A percentile compares a stretch with the other conserved stretches of the same genome.
Conservation (phyloP, 2,329 filamentous ascomycete genomes). For the Penicillium decumbens region DNA sequence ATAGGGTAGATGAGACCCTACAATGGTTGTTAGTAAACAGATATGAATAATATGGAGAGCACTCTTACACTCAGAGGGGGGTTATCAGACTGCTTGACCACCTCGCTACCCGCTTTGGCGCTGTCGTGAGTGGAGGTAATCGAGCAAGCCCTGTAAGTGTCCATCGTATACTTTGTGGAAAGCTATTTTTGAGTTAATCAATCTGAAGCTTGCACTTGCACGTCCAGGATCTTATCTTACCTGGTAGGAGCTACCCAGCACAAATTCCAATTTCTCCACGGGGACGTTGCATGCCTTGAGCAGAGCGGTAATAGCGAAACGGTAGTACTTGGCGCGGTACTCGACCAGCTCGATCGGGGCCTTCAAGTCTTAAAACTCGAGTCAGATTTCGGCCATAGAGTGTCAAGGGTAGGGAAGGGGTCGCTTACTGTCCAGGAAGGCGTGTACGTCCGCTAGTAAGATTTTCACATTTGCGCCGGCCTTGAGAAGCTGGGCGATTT, state of each 20-base stretch:
- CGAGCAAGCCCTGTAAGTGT: conserved; percentile 66
- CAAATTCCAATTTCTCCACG: conserved; percentile 73
- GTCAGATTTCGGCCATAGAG: background rate
- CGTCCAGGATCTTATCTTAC: conserved; percentile 1
- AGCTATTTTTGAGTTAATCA: background rate
- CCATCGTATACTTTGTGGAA: conserved; percentile 67
- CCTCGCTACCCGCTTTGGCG: conserved; percentile 76
- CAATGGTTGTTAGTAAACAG: background rate
- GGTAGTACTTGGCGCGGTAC: conserved; percentile 78
- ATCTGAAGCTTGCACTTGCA: background rate
- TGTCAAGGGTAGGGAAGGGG: background rate
- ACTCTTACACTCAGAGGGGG: conserved; percentile 64
- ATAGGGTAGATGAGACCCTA: conserved; percentile 54
- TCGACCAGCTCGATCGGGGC: conserved; percentile 84
- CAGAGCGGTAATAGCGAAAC: conserved; percentile 66
- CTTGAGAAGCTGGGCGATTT: conserved; percentile 80
- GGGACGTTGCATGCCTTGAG: conserved; percentile 74
- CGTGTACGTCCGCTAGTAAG: conserved; percentile 63
- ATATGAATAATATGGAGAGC: conserved; percentile 81
- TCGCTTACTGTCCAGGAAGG: conserved; percentile 41
- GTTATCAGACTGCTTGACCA: conserved; percentile 87
- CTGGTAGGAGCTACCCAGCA: conserved; percentile 81
- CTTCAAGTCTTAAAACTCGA: conserved; percentile 47
- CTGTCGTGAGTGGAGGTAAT: conserved; percentile 6
- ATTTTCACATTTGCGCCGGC: conserved; percentile 80